Conservation (phyloP, 208 protist species). For the Leishmania gerbilli region DNA sequence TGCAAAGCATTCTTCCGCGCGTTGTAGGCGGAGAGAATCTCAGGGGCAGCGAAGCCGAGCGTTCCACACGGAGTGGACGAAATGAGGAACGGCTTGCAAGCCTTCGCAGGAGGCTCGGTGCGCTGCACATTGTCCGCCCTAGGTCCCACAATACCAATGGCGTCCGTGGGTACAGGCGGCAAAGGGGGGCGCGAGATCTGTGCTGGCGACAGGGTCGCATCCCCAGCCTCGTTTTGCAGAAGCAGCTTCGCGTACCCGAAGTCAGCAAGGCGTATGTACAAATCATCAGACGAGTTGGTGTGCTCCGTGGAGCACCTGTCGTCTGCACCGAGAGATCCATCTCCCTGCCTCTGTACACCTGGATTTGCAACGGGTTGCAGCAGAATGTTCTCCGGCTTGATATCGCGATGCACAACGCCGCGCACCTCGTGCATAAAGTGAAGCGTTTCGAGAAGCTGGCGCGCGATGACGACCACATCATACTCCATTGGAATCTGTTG, state of each 20-base stretch:
- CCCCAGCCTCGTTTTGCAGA: slow-evolving; percentile 13
- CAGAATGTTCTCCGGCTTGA: slow-evolving; percentile 95
- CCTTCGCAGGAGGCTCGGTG: slow-evolving; percentile 3
- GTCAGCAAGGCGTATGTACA: slow-evolving; percentile 48
- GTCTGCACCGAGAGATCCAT: slow-evolving; percentile 27
- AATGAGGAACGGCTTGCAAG: slow-evolving; percentile 17
- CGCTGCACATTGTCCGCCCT: background rate
- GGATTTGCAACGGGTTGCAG: slow-evolving; percentile 22
- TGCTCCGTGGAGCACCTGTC: slow-evolving; percentile 3
- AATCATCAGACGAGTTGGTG: slow-evolving; percentile 12
- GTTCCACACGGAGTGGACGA: slow-evolving; percentile 56
- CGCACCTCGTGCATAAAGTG: slow-evolving; percentile 55
- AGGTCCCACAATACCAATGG: background rate
- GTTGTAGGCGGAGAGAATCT: slow-evolving; percentile 55
- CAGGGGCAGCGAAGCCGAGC: slow-evolving; percentile 55
- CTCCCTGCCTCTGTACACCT: slow-evolving; percentile 13
- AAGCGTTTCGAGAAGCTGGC: slow-evolving; percentile 47
- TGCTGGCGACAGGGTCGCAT: slow-evolving; percentile 1
- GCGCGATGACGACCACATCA: slow-evolving; percentile 48
- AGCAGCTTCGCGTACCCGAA: slow-evolving; percentile 58
- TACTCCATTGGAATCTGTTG: slow-evolving; percentile 48
- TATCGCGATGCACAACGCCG: slow-evolving; percentile 94
- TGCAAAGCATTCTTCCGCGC: slow-evolving; percentile 20
- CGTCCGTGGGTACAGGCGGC: slow-evolving; percentile 6
- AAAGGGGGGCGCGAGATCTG: background rate